Evolutionary conservation across 108 stramenopile genomes (phyloP), one percentile per base, ranked within the genome.

Genomic region (Nannochloropsis salina): DNA sequence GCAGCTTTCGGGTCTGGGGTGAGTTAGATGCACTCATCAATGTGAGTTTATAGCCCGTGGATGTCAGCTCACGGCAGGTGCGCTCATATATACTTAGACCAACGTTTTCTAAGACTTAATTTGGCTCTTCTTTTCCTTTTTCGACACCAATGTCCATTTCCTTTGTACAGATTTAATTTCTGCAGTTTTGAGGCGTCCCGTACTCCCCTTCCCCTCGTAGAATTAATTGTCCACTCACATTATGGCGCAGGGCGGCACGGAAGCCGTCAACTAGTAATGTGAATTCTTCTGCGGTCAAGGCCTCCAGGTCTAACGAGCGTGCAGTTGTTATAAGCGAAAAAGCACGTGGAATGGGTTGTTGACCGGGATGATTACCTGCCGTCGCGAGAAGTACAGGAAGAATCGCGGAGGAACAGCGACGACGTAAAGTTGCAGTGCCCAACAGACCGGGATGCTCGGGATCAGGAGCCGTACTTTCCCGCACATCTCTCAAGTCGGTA

Each of bases 251-350:
- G 20, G 61, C 61, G 61, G 61, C 15, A 74, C 61, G 61, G 61
- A 74, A 74, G 20, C 61, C 61, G 2, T 74, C 61, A 4, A 74
- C 20, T n/a, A 74, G n/a, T 15, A 74, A n/a, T n/a, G 61, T 74
- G n/a, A 6, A 74, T 15, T 74, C 61, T n/a, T 74, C 61, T n/a
- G 61, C 61, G 3, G 61, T 74, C 61, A 74, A n/a, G 15, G 61
- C 61, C 6, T 74, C 61, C 4, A 74, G 61, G 61, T 74, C 61
- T n/a, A 74, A 74, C 20, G 61, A 74, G n/a, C 61, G 61, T n/a
- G 61, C 61, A 74, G 61, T n/a, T n/a, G 61, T n/a, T 15, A 74
- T 74, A n/a, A 74, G 61, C 15, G 61, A 74, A 74, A 74, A 74
- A n/a, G 61, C 61, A 15, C 61, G 61, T n/a, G 6, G 61, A n/a